Evolutionary conservation across 1,139 yeast species (phyloP), one percentile per base, ranked within the genome.

Genomic region (Zygosaccharomyces pseudobailii): DNA sequence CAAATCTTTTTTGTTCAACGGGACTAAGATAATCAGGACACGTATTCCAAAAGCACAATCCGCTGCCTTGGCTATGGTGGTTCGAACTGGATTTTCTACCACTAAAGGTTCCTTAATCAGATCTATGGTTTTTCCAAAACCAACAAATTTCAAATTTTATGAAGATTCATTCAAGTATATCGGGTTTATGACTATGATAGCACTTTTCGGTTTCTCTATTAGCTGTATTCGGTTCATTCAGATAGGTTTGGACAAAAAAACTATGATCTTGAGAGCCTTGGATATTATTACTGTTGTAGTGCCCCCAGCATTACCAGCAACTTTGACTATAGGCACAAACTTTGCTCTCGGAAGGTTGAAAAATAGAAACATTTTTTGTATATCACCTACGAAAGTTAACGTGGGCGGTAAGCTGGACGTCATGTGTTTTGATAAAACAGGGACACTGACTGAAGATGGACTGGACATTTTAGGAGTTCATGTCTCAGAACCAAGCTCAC

Each of bases 271-370:
- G 48, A 77, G 99, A 57, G 97, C 97, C 0, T 71, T 94, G 51
- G 99, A 92, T 69, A 79, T 92, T 48, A 85, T 92, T 47, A 92
- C 99, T 0, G 89, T 92, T 62, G 98, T 94, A 9, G 96, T 92
- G 2, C 99, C 99, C 2, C 99, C 99, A 0, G 98, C 98, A 0
- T 74, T 92, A 44, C 99, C 99, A 0, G 98, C 98, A 0, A 94
- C 98, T 0, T 72, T 92, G 51, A 89, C 98, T 0, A 92, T 94
- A 53, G 98, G 98, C 28, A 89, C 97, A 0, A 88, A 92, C 52
- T 89, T 94, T 71, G 95, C 98, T 0, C 70, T 94, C 34, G 75
- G 80, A 30, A 74, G 98, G 53, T 72, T 94, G 53, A 81, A 87
- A 52, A 71, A 75, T 49, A 76, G 76, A 52, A 72, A 79, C 40